These are phyloP conservation scores for Cercospora sp. DNA, from an alignment of 2,329 filamentous ascomycete species.

Conservation along the genomic window DNA sequence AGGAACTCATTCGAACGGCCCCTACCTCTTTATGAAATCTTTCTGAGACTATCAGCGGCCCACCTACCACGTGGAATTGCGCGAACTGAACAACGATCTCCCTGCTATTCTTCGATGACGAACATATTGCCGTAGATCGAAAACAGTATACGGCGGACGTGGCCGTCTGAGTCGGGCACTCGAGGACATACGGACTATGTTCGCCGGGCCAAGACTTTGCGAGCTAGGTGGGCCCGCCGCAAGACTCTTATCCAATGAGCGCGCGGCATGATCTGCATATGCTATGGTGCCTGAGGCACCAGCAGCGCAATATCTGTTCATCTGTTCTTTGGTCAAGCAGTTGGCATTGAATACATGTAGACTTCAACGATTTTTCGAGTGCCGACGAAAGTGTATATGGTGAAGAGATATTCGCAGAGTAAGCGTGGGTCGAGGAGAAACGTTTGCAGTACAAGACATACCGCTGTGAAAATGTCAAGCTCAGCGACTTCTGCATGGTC, in stretches of 20 bases:
- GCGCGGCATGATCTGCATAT: too few species aligned
- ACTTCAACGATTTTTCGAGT: not conserved
- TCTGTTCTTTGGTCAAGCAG: too few species aligned
- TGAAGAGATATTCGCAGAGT: not conserved
- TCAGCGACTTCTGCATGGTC: not conserved
- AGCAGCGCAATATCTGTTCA: not conserved
- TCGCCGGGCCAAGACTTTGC: conserved; percentile 2
- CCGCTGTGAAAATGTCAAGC: not conserved
- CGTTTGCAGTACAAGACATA: not conserved
- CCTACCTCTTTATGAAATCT: not conserved
- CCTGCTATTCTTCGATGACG: not conserved
- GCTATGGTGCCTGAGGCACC: too few species aligned
- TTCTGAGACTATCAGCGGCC: not conserved
- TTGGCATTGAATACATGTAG: not conserved
- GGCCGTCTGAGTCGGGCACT: not conserved
- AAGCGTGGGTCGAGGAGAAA: not conserved
- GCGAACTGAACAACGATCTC: not conserved
- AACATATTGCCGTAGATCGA: not conserved
- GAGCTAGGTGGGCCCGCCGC: not conserved
- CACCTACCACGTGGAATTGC: not conserved
- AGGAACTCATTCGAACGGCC: not conserved
- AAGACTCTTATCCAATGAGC: not conserved
- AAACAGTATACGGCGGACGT: not conserved
- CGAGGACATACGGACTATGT: conserved; percentile 2
- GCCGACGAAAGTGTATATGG: not conserved